Evolutionary conservation across 768 basidiomycete species (phyloP).

Genomic region (Psilocybe tampanensis): DNA sequence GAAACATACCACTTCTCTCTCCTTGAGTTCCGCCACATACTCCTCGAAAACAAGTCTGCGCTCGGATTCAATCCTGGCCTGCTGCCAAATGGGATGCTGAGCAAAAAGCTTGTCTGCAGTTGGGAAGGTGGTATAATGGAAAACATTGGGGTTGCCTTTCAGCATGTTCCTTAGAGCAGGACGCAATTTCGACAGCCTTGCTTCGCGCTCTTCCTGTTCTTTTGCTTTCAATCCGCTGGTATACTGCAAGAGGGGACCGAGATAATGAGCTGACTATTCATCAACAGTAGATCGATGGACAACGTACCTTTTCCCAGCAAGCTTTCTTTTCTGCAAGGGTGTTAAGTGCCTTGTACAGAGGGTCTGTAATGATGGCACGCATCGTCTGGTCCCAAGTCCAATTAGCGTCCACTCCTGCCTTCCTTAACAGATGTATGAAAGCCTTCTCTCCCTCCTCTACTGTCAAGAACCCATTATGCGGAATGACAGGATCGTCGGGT

Average conservation of each 20-base stretch:
- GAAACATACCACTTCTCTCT: constrained; percentile 81
- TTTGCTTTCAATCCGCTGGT: constrained; percentile 75
- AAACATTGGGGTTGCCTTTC: constrained; percentile 83
- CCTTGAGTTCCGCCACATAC: constrained; percentile 83
- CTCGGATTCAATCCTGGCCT: constrained; percentile 84
- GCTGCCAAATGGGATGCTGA: constrained; percentile 90
- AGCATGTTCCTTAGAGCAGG: constrained; percentile 88
- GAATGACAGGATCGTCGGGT: constrained; percentile 86
- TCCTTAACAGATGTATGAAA: constrained; percentile 86
- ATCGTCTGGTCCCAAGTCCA: constrained; percentile 99
- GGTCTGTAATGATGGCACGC: constrained; percentile 97
- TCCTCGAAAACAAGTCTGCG: constrained; percentile 89
- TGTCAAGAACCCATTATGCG: constrained; percentile 86
- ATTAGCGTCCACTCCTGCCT: constrained; percentile 86
- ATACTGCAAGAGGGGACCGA: constrained; percentile 53
- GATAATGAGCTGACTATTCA: constrained; percentile 4
- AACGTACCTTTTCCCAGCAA: constrained; percentile 86
- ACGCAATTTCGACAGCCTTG: constrained; percentile 81
- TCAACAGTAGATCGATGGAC: background rate
- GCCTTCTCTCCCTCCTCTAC: constrained; percentile 92
- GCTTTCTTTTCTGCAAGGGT: constrained; percentile 94
- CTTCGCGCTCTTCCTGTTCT: constrained; percentile 85
- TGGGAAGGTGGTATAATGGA: constrained; percentile 88
- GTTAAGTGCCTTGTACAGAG: constrained; percentile 91
- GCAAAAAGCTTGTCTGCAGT: constrained; percentile 88